Evolutionary conservation across 768 basidiomycete genomes (phyloP).

Genomic region (Phlebiopsis gigantea): DNA sequence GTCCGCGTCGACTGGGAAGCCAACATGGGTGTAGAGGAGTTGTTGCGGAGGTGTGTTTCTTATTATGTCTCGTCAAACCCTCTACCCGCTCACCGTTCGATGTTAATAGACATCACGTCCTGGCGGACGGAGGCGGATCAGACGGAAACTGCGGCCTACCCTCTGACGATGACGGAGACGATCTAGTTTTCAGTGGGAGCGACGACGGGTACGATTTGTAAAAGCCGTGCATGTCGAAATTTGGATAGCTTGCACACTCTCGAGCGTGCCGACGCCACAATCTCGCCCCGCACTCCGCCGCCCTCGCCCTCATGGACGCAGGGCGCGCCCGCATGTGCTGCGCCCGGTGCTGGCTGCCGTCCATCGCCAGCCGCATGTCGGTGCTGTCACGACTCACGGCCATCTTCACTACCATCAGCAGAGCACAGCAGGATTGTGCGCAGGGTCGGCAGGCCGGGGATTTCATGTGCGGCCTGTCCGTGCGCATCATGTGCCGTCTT

Average conservation of each 20-base stretch:
- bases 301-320: background rate
- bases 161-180: slow-evolving; percentile 35
- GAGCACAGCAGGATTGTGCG: background rate
- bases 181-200: slow-evolving; percentile 26
- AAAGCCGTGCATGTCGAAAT: too few species aligned
- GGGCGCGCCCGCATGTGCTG: too few species aligned
- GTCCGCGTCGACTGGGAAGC: slow-evolving; percentile 87
- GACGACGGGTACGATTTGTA: slow-evolving; percentile 19
- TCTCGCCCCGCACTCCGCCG: background rate
- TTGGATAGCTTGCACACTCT: too few species aligned
- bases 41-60: slow-evolving; percentile 52
- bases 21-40: slow-evolving; percentile 58
- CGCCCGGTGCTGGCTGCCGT: background rate
- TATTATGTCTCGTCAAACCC: background rate
- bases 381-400: background rate
- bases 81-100: background rate
- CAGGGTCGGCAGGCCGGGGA: background rate
- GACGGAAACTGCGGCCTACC: slow-evolving; percentile 44
- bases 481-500: too few species aligned
- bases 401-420: background rate
- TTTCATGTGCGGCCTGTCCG: too few species aligned
- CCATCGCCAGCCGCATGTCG: background rate
- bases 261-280: background rate
- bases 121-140: slow-evolving; percentile 30
- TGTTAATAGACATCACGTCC: slow-evolving; percentile 33